These are phyloP conservation scores for Strigomonas galati DNA, from an alignment of 208 protist genomes.

Conservation along the genomic window DNA sequence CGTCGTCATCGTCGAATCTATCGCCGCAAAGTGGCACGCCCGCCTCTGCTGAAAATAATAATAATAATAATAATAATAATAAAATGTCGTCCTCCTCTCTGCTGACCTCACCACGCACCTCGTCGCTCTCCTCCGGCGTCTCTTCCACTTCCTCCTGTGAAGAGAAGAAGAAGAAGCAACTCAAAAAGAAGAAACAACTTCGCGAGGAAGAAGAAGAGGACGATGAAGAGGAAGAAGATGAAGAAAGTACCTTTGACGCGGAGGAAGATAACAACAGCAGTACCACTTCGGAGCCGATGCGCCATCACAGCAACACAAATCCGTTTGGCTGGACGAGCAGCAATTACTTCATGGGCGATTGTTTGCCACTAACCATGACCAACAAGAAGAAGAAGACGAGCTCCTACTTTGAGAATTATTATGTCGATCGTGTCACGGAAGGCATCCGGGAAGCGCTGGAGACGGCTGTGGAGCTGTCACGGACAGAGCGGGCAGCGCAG, in stretches of 20 bases:
- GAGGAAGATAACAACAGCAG: neutral
- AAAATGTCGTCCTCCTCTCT: neutral
- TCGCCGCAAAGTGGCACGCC: neutral
- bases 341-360: neutral
- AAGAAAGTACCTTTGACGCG: neutral
- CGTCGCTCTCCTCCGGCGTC: neutral
- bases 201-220: neutral
- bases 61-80: conserved; percentile 13
- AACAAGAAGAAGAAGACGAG: conserved; percentile 1
- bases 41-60: neutral
- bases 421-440: neutral
- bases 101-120: no score
- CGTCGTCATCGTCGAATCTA: neutral
- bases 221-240: neutral
- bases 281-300: neutral
- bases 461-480: neutral
- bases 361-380: neutral
- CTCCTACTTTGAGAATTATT: neutral
- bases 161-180: neutral
- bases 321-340: neutral
- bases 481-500: neutral
- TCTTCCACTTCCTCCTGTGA: neutral
- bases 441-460: neutral
- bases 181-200: no score
- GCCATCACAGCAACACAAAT: neutral